These are phyloP conservation scores for Chaetomium cochliodes DNA, from an alignment of 495 filamentous ascomycete genomes.

Conservation along the genomic window DNA sequence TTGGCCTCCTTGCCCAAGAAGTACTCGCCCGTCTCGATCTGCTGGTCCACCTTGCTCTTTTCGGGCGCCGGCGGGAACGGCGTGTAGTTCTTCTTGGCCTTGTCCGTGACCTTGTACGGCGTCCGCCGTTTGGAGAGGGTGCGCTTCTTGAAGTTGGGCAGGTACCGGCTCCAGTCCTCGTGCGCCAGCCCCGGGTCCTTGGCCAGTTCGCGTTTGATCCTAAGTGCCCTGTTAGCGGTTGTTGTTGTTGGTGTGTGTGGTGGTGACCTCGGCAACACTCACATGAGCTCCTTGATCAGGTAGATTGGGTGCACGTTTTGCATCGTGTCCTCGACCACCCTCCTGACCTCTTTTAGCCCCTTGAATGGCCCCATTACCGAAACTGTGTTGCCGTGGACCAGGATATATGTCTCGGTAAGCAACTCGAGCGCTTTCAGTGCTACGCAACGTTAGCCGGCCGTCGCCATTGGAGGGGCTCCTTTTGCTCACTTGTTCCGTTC, in stretches of 20 bases:
- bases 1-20: constrained; percentile 90
- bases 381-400: constrained; percentile 97
- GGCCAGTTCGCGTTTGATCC: constrained; percentile 95
- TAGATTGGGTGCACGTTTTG: constrained; percentile 75
- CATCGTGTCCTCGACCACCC: constrained; percentile 95
- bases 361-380: constrained; percentile 87
- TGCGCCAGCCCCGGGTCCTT: constrained; percentile 85
- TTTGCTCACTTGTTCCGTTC: constrained; percentile 36
- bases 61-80: constrained; percentile 64
- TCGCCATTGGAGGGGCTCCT: background rate
- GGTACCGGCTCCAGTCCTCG: constrained; percentile 93
- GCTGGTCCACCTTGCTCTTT: constrained; percentile 92
- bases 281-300: constrained; percentile 89
- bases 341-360: constrained; percentile 86
- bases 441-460: constrained; percentile 19
- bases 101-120: constrained; percentile 87
- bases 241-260: background rate
- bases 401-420: constrained; percentile 88
- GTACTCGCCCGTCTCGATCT: constrained; percentile 98
- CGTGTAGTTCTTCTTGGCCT: constrained; percentile 91
- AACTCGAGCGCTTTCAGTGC: constrained; percentile 87
- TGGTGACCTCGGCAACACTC: constrained; percentile 1
- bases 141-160: constrained; percentile 97
- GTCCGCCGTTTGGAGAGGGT: constrained; percentile 79
- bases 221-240: constrained; percentile 21